These are phyloP conservation scores for Cyphellophora attinorum DNA, from an alignment of 2,329 filamentous ascomycete species.

Conservation along the genomic window DNA sequence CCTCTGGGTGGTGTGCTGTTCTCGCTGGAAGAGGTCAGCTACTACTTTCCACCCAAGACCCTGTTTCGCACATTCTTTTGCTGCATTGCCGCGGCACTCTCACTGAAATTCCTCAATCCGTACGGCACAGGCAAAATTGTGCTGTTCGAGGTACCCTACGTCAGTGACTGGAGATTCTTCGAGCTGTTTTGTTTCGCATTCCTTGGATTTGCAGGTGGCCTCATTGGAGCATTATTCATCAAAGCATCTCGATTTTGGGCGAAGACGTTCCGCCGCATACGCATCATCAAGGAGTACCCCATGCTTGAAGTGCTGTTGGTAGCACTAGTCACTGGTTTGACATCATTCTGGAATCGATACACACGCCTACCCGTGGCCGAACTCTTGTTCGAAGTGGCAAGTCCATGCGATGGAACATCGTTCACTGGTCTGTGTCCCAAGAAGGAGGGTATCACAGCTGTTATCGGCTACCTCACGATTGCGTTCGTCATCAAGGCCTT, in stretches of 20 bases:
- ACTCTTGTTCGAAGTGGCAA: constrained; percentile 79
- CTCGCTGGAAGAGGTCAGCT: constrained; percentile 87
- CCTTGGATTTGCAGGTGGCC: constrained; percentile 78
- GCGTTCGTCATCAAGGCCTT: constrained; percentile 87
- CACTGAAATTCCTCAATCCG: constrained; percentile 88
- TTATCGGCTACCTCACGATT: constrained; percentile 60
- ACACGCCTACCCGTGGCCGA: constrained; percentile 86
- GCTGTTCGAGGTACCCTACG: constrained; percentile 85
- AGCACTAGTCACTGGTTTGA: constrained; percentile 69
- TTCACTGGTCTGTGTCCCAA: constrained; percentile 72
- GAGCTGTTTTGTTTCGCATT: constrained; percentile 77
- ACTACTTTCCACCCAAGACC: constrained; percentile 96
- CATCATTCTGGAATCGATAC: constrained; percentile 89
- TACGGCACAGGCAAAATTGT: constrained; percentile 97
- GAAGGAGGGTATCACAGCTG: constrained; percentile 65
- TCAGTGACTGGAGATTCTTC: constrained; percentile 87
- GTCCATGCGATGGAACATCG: constrained; percentile 67
- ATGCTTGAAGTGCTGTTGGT: constrained; percentile 83
- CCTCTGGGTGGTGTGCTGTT: constrained; percentile 86
- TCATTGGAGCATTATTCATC: constrained; percentile 84
- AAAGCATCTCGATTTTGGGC: constrained; percentile 91
- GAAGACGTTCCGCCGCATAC: constrained; percentile 71
- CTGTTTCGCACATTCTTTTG: constrained; percentile 97
- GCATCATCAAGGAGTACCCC: constrained; percentile 70
- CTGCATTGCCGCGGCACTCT: constrained; percentile 81